Base-by-base conservation (phyloP, 208 protist genomes). In the Naegleria gruberi region DNA sequence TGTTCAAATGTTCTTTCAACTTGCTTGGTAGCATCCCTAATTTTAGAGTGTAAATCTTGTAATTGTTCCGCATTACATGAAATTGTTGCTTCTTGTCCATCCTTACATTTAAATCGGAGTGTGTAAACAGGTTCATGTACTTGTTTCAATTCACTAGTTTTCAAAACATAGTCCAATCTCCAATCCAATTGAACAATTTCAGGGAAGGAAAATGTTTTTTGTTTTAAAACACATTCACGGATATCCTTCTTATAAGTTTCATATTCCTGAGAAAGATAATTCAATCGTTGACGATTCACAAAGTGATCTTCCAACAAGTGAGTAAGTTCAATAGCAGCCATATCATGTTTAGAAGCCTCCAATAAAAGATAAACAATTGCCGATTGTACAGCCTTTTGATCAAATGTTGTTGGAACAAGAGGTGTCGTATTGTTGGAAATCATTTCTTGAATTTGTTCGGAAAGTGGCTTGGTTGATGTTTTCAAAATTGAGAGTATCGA, bases 1-100 rank as follows among this genome's bases (percentile, higher is more conserved):
- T 86, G 37, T 4, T 46, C 82, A 42, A 86, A 10, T 46, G 82
- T 46, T 46, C 82, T 86, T 86, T 86, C 82, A 12, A 86, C 42
- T 47, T 86, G 82, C 34, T 86, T 86, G 17, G 19, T 26, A 0
- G 82, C 82, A 46, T 86, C 82, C 42, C 41, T 86, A 26, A 86
- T 42, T 40, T 86, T 86, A 30, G 82, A 86, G n/a, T 86, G 42
- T 40, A 86, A 86, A 46, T 86, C 82, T 46, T 86, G 82, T 86
- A 86, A 86, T 46, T 86, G 82, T 47, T 86, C 82, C n/a, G 43
- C 42, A 4, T 23, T 86, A 40, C 82, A 86, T 47, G 82, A 86
- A 47, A 86, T 43, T 42, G 37, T 86, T 40, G 45, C 43, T 86
- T 23, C 82, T n/a, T 86, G 30, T 5, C 82, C 82, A 44, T 42